These are phyloP conservation scores for Mallotus repandus DNA, from an alignment of 441 rosid species.

Conservation along the genomic window DNA sequence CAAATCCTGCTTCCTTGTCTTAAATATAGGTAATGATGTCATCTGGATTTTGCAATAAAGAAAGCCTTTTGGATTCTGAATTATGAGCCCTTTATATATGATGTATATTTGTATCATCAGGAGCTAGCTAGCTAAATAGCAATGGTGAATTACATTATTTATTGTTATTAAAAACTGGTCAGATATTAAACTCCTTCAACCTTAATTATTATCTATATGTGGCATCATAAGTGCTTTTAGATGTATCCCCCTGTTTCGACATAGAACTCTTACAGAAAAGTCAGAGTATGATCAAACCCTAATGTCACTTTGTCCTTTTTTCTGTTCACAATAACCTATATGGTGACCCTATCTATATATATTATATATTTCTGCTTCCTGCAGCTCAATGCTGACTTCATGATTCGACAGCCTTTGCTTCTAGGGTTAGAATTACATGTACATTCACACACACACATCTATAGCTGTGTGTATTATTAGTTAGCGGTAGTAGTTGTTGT, in stretches of 20 bases:
- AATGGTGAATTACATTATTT: neutral
- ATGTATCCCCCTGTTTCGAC: slow-evolving; percentile 26
- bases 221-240: slow-evolving; percentile 23
- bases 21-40: slow-evolving; percentile 22
- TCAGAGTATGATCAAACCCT: neutral
- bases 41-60: slow-evolving; percentile 1
- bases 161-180: too few relatives aligned
- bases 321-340: slow-evolving; percentile 4
- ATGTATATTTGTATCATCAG: slow-evolving; percentile 10
- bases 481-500: neutral
- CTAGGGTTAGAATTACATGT: slow-evolving; percentile 16
- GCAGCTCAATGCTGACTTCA: slow-evolving; percentile 23
- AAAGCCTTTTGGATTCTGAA: slow-evolving; percentile 14
- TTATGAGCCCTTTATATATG: neutral
- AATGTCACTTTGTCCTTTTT: neutral
- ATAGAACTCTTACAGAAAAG: slow-evolving; percentile 7
- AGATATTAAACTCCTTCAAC: slow-evolving; percentile 4
- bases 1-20: slow-evolving; percentile 26
- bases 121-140: neutral
- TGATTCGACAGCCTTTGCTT: slow-evolving; percentile 25
- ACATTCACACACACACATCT: neutral
- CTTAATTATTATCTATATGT: slow-evolving; percentile 25
- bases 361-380: neutral
- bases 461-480: neutral
- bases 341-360: too few relatives aligned